Percentiles rank a stretch among this genome's conserved stretches.
Conservation (phyloP, 2,329 filamentous ascomycete species). For the Paraphoma chrysanthemicola region DNA sequence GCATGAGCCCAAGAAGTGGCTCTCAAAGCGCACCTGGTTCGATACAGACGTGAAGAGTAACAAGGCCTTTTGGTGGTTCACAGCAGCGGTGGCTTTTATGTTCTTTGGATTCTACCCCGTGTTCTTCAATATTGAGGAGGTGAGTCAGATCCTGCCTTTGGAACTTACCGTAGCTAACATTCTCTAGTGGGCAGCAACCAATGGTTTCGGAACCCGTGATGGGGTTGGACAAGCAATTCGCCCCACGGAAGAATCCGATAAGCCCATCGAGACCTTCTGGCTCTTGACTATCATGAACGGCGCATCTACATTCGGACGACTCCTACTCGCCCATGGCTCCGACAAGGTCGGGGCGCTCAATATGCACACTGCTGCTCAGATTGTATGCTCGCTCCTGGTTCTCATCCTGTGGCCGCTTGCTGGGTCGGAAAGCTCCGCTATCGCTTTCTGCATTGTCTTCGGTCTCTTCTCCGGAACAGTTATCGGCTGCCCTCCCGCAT, state of each 20-base stretch:
- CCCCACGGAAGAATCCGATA: slow-evolving; percentile 21
- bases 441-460: slow-evolving; percentile 58
- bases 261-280: slow-evolving; percentile 56
- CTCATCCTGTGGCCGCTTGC: slow-evolving; percentile 54
- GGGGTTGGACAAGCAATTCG: slow-evolving; percentile 15
- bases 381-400: slow-evolving; percentile 51
- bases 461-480: slow-evolving; percentile 58
- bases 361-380: slow-evolving; percentile 54
- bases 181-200: slow-evolving; percentile 53
- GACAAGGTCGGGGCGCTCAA: slow-evolving; percentile 55
- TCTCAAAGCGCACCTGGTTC: slow-evolving; percentile 49
- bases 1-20: slow-evolving; percentile 50
- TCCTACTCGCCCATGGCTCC: slow-evolving; percentile 54
- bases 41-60: slow-evolving; percentile 55
- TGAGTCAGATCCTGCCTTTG: slow-evolving; percentile 19
- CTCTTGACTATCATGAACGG: slow-evolving; percentile 60
- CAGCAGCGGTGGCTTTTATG: slow-evolving; percentile 54
- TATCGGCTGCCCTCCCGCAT: slow-evolving; percentile 59
- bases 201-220: slow-evolving; percentile 51
- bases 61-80: slow-evolving; percentile 53
- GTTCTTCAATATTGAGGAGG: slow-evolving; percentile 62
- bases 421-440: slow-evolving; percentile 45
- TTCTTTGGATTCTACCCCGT: slow-evolving; percentile 61
- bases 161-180: slow-evolving; percentile 17
- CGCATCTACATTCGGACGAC: slow-evolving; percentile 55